Percentiles rank a stretch among this genome's conserved stretches.
Evolutionary conservation across 164 flowering plant genomes (phyloP).

Genomic region (Taxillus chinensis): DNA sequence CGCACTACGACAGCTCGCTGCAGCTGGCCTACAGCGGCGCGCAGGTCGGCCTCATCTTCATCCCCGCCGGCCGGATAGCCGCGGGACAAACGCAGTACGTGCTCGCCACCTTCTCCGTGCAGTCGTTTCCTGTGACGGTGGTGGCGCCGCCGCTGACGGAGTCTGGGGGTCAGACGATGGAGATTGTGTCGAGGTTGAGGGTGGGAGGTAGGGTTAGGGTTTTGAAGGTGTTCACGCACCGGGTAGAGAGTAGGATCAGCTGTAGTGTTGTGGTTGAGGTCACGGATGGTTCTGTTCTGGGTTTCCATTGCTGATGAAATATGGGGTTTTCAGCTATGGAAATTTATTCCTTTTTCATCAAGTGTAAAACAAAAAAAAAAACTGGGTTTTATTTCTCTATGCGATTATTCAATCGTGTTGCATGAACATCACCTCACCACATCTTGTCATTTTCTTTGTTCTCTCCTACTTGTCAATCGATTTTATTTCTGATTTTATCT

Average conservation of each 20-base stretch:
- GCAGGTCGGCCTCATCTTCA: conserved; percentile 20
- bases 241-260: conserved; percentile 15
- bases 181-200: conserved; percentile 24
- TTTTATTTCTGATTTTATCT: too few relatives aligned
- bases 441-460: too few relatives aligned
- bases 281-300: conserved; percentile 19
- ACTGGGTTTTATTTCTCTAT: too few relatives aligned
- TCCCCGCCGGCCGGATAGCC: conserved; percentile 27
- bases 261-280: conserved; percentile 21
- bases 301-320: conserved; percentile 18
- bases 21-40: conserved; percentile 17
- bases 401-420: too few relatives aligned
- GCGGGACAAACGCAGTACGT: conserved; percentile 22
- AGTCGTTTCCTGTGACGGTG: conserved; percentile 12
- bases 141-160: neutral
- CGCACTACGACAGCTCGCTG: conserved; percentile 34
- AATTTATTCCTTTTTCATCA: too few relatives aligned
- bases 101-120: conserved; percentile 22
- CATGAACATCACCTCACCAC: too few relatives aligned
- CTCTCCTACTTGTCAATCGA: too few relatives aligned
- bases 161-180: conserved; percentile 13
- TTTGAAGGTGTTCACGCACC: conserved; percentile 23
- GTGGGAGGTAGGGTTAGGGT: conserved; percentile 25
- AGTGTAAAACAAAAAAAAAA: too few relatives aligned
- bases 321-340: too few relatives aligned